Evolutionary conservation across 2,329 filamentous ascomycete species (phyloP), one percentile per base, ranked within the genome.

Genomic region (Colletotrichum trifolii): DNA sequence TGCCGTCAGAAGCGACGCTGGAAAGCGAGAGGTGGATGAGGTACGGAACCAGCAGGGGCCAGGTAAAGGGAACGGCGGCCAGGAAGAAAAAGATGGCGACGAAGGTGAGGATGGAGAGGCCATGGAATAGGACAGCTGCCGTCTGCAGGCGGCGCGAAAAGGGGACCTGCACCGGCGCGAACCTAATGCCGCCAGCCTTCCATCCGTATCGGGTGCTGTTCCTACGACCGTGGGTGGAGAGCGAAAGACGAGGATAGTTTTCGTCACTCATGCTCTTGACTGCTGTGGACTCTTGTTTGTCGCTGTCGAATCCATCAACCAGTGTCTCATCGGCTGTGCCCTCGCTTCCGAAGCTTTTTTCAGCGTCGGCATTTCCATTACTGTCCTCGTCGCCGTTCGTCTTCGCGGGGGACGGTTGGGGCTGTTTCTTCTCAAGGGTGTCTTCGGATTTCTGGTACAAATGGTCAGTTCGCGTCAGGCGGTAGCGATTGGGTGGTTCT

Each of bases 61-160:
- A 99, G 52, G 90, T 88, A n/a, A 98, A 81, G 1, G 96, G 96
- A 61, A 97, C 94, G 60, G 93, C 91, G 78, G 94, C 97, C 39
- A 94, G 87, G 73, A 96, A 91, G 82, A 97, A 97, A 82, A 98
- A 98, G 63, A 90, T 77, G 6, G 92, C 91, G 6, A 97, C 84
- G 70, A 87, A 85, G 33, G 87, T 78, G n/a, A 87, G 86, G 67
- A 94, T 91, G 60, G 86, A 88, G 69, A 92, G 83, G 67, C 88
- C 92, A 77, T 94, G 91, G 70, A 88, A 85, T 8, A 94, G 81
- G 11, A 94, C 91, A 4, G 95, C 87, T 42, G 94, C 86, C 4
- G 94, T 96, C 77, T 95, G 91, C 50, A 93, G 77, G 34, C 92
- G 87, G 47, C 92, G 86, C 71, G 86, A 85, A 53, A 93, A 80